These are phyloP conservation scores for Heimioporus sp. DNA, from an alignment of 768 basidiomycete genomes.

Conservation along the genomic window DNA sequence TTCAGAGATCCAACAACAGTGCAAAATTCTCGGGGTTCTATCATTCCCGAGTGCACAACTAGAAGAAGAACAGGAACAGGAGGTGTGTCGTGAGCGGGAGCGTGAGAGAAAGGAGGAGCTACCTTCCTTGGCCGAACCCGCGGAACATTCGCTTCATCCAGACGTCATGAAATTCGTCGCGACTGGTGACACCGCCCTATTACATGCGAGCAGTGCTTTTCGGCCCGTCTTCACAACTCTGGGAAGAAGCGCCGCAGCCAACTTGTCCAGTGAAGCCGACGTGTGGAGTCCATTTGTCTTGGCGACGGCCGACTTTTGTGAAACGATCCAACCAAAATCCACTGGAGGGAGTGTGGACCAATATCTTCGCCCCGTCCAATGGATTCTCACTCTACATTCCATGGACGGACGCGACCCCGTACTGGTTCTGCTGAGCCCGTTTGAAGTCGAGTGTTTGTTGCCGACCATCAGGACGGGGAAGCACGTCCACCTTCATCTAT, in stretches of 20 bases:
- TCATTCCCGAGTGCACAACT: constrained; percentile 16
- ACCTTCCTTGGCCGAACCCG: not conserved
- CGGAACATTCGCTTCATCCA: constrained; percentile 1
- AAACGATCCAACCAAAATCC: not conserved
- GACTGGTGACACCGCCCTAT: not conserved
- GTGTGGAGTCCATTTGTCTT: not conserved
- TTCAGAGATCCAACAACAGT: constrained; percentile 6
- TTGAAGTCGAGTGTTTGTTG: not conserved
- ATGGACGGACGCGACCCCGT: not conserved
- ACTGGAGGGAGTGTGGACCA: not conserved
- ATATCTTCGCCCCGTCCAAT: constrained; percentile 1
- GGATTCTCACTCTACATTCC: not conserved
- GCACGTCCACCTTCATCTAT: constrained; percentile 1
- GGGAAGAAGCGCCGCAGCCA: not conserved
- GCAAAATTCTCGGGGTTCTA: constrained; percentile 6
- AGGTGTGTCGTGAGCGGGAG: not conserved
- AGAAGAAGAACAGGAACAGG: constrained; percentile 44
- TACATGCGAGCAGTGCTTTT: not conserved
- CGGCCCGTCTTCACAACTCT: not conserved
- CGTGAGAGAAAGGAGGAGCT: not conserved
- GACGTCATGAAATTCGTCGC: not conserved
- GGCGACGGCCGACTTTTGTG: not conserved
- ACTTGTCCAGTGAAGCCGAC: not conserved
- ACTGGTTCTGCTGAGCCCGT: constrained; percentile 2
- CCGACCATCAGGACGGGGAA: not conserved